A percentile compares a stretch with the other conserved stretches of the same genome.
These are phyloP conservation scores for Metroxylon sagu DNA, from an alignment of 176 grass and related monocot species.

Conservation along the genomic window DNA sequence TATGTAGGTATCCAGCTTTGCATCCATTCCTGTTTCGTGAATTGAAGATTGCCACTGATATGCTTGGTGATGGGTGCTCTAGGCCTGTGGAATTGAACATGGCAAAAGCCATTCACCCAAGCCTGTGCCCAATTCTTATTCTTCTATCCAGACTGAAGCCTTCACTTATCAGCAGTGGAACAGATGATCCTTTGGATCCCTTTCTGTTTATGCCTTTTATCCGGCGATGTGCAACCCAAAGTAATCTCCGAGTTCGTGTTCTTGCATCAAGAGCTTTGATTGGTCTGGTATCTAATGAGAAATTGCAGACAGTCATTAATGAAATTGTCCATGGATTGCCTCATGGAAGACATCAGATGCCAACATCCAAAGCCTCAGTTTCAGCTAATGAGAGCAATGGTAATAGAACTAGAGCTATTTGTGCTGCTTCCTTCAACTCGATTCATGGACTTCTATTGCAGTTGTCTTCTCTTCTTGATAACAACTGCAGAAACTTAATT, in stretches of 20 bases:
- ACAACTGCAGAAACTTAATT: constrained; percentile 54
- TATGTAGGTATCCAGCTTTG: constrained; percentile 77
- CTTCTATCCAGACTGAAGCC: constrained; percentile 86
- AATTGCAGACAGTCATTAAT: constrained; percentile 52
- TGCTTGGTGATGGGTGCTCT: constrained; percentile 40
- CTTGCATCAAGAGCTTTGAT: constrained; percentile 82
- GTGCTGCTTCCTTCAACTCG: constrained; percentile 59
- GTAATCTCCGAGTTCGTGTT: constrained; percentile 74
- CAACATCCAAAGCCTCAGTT: constrained; percentile 5
- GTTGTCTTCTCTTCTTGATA: constrained; percentile 70
- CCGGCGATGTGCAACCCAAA: constrained; percentile 84
- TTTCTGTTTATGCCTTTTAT: constrained; percentile 87
- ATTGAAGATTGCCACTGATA: constrained; percentile 62
- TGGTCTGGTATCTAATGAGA: constrained; percentile 85
- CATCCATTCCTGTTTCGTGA: constrained; percentile 81
- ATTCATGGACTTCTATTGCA: constrained; percentile 88
- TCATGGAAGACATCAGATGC: constrained; percentile 19
- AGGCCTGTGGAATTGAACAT: constrained; percentile 50
- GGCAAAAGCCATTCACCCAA: constrained; percentile 88
- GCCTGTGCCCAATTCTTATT: constrained; percentile 93
- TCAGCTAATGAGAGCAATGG: constrained; percentile 32
- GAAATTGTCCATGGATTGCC: constrained; percentile 57
- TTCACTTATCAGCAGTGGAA: constrained; percentile 56
- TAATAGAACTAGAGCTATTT: constrained; percentile 7
- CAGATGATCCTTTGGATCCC: constrained; percentile 76